Conservation (phyloP, 352 stramenopile species). For the Phytophthora nicotianae region DNA sequence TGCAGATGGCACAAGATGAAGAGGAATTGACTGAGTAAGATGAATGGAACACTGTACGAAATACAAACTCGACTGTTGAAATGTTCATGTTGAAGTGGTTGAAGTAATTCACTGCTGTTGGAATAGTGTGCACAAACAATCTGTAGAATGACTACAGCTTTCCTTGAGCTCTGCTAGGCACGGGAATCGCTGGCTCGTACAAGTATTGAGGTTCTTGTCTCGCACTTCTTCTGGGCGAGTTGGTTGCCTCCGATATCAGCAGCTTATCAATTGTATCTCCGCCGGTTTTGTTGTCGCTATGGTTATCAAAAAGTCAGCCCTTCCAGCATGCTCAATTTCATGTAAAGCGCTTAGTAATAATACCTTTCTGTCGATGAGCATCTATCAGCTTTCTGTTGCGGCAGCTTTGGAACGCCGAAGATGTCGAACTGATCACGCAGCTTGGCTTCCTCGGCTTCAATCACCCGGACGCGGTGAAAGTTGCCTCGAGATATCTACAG, state of each 20-base stretch:
- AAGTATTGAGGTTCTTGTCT: constrained; percentile 18
- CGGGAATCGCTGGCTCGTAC: constrained; percentile 2
- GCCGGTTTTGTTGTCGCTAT: constrained; percentile 16
- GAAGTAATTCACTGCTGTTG: not conserved
- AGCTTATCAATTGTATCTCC: constrained; percentile 65
- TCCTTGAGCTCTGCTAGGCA: constrained; percentile 5
- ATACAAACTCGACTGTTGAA: constrained; percentile 20
- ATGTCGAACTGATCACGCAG: constrained; percentile 61
- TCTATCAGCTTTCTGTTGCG: constrained; percentile 25
- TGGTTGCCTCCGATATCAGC: constrained; percentile 32
- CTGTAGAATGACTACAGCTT: not conserved
- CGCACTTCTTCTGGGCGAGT: constrained; percentile 24
- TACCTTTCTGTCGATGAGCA: constrained; percentile 24
- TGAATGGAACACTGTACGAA: constrained; percentile 24
- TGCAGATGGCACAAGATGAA: constrained; percentile 68
- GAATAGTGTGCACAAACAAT: not conserved
- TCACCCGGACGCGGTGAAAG: constrained; percentile 60
- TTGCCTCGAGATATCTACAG: constrained; percentile 38
- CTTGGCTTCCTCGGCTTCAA: constrained; percentile 63
- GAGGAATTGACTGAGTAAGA: constrained; percentile 48
- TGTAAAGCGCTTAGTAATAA: not conserved
- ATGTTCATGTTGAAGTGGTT: constrained; percentile 16
- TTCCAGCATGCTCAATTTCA: not conserved
- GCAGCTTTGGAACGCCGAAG: constrained; percentile 62
- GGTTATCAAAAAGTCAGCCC: not conserved